Conservation (phyloP, 129 eudicot species). For the Calendula officinalis region DNA sequence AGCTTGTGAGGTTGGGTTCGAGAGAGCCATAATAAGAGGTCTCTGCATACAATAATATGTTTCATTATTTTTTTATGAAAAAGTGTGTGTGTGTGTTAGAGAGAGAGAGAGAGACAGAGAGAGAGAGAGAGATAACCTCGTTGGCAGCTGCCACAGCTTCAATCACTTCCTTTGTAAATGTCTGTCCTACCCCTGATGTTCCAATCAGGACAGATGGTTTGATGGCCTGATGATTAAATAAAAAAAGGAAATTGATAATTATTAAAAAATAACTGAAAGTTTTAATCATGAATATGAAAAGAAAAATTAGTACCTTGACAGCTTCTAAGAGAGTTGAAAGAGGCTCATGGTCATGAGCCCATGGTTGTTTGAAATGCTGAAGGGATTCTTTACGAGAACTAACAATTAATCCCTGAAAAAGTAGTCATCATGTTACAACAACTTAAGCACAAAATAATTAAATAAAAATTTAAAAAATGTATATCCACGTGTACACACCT, state of each 20-base stretch:
- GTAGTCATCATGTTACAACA: slow-evolving; percentile 20
- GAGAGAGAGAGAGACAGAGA: background rate
- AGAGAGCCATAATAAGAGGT: slow-evolving; percentile 94
- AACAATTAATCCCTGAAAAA: slow-evolving; percentile 78
- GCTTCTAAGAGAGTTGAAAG: slow-evolving; percentile 65
- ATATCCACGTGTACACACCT: slow-evolving; percentile 44
- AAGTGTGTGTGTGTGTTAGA: background rate
- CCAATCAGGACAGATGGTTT: slow-evolving; percentile 89
- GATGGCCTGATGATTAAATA: slow-evolving; percentile 48
- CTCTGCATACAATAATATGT: slow-evolving; percentile 45
- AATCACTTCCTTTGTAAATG: slow-evolving; percentile 78
- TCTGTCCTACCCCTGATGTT: slow-evolving; percentile 87
- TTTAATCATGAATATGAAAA: background rate
- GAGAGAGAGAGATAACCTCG: slow-evolving; percentile 53
- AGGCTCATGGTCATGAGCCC: slow-evolving; percentile 95
- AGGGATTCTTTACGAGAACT: slow-evolving; percentile 79
- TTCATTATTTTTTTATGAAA: background rate
- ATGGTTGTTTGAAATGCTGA: slow-evolving; percentile 87
- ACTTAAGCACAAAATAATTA: background rate
- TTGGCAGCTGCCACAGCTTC: slow-evolving; percentile 78
- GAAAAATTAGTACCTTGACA: slow-evolving; percentile 54
- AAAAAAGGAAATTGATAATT: background rate
- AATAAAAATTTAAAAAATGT: background rate
- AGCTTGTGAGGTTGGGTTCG: slow-evolving; percentile 94
- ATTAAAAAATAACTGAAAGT: background rate